These are phyloP conservation scores for Sarocladium strictum DNA, from an alignment of 2,329 filamentous ascomycete genomes.

Conservation along the genomic window DNA sequence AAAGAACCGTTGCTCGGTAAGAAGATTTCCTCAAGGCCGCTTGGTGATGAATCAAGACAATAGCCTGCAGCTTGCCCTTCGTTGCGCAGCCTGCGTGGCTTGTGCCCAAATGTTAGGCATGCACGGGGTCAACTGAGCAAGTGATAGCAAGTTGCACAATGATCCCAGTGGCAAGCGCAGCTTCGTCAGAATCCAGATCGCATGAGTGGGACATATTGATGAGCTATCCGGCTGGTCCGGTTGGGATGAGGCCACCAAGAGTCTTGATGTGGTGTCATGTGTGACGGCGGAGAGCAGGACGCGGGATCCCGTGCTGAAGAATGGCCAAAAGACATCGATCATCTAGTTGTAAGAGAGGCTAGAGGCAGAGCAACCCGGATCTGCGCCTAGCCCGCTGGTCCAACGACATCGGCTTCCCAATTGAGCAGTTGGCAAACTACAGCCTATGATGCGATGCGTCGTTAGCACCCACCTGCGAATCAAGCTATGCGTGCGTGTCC, in stretches of 20 bases:
- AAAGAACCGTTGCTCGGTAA: too few relatives aligned
- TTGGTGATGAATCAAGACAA: too few relatives aligned
- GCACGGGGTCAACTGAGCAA: too few relatives aligned
- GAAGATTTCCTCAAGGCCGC: too few relatives aligned
- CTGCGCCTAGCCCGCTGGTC: background rate
- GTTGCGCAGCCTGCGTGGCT: background rate
- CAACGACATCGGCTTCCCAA: background rate
- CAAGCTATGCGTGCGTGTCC: background rate
- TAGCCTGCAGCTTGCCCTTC: background rate
- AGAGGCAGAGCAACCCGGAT: background rate
- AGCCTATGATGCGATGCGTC: background rate
- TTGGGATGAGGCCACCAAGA: background rate
- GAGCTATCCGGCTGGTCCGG: slow-evolving; percentile 5
- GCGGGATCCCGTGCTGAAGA: background rate
- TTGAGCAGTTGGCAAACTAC: background rate
- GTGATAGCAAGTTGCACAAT: background rate
- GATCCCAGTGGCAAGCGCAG: background rate
- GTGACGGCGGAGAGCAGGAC: background rate
- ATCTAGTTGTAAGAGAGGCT: too few relatives aligned
- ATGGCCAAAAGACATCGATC: too few relatives aligned
- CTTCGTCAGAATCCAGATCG: background rate
- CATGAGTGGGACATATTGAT: slow-evolving; percentile 3
- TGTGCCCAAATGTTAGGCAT: too few relatives aligned
- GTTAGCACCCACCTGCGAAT: background rate
- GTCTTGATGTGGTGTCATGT: slow-evolving; percentile 1